Conservation (phyloP, 768 basidiomycete species). For the Strobilomyces confusus region DNA sequence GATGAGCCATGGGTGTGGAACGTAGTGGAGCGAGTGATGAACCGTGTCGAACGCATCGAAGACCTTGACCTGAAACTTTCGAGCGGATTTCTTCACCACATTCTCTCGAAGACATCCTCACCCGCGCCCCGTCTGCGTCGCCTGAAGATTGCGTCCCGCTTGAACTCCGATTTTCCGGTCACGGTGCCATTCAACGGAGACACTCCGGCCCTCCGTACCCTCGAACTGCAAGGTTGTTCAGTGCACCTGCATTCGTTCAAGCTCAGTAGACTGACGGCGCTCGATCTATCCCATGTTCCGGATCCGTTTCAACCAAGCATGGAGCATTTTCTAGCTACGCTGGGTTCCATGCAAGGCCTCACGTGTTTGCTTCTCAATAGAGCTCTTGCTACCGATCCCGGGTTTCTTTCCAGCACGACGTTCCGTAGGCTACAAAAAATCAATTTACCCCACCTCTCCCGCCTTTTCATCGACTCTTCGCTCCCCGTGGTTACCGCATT, state of each 20-base stretch:
- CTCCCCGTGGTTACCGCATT: not conserved
- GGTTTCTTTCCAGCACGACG: not conserved
- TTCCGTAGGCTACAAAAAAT: not conserved
- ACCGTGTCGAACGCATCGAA: slow-evolving; percentile 1
- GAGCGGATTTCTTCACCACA: no score
- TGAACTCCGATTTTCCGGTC: no score
- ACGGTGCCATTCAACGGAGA: not conserved
- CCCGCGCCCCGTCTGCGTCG: not conserved
- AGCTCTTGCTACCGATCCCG: slow-evolving; percentile 26
- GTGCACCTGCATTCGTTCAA: not conserved
- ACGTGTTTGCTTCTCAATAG: slow-evolving; percentile 32
- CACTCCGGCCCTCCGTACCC: not conserved
- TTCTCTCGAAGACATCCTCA: no score
- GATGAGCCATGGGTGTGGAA: not conserved
- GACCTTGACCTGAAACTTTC: not conserved
- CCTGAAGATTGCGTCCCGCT: not conserved
- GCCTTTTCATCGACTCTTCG: not conserved
- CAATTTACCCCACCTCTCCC: not conserved
- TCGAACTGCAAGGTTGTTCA: not conserved
- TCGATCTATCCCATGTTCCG: slow-evolving; percentile 30
- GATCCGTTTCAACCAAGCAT: slow-evolving; percentile 22
- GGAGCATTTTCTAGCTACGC: slow-evolving; percentile 29
- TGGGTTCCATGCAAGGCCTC: slow-evolving; percentile 34
- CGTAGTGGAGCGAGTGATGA: not conserved
- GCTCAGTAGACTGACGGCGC: slow-evolving; percentile 28